Percentiles rank a stretch among this genome's conserved stretches.
These are phyloP conservation scores for Cytospora piceicola DNA, from an alignment of 2,329 filamentous ascomycete species.

Conservation along the genomic window DNA sequence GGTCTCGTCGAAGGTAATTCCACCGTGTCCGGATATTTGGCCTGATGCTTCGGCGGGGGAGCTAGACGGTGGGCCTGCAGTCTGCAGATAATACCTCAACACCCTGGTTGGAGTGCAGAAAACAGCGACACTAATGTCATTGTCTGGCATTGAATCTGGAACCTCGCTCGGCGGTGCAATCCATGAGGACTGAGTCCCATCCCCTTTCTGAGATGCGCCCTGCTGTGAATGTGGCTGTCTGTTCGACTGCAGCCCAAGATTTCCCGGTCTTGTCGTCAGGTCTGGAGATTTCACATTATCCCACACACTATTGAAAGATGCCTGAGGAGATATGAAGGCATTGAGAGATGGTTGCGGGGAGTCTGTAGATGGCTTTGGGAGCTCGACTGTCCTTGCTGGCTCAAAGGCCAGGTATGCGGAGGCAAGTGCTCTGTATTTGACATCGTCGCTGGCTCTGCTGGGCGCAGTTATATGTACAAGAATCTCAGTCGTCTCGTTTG, in stretches of 20 bases:
- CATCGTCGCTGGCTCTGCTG: constrained; percentile 52
- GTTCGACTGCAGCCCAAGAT: neutral
- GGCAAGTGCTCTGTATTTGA: constrained; percentile 53
- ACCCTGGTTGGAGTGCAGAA: constrained; percentile 55
- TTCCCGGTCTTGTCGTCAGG: constrained; percentile 21
- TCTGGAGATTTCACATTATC: constrained; percentile 38
- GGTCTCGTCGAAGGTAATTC: neutral
- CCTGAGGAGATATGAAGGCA: constrained; percentile 33
- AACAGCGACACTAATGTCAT: constrained; percentile 37
- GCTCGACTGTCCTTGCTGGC: constrained; percentile 35
- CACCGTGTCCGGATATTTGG: neutral
- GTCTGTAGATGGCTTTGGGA: constrained; percentile 9
- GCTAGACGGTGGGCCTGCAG: constrained; percentile 38
- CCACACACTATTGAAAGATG: constrained; percentile 40
- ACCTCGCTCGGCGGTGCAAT: constrained; percentile 54
- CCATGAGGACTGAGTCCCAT: constrained; percentile 44
- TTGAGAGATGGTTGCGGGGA: neutral
- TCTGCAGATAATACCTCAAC: constrained; percentile 53
- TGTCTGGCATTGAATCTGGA: constrained; percentile 57
- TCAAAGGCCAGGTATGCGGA: constrained; percentile 55
- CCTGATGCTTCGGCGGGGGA: constrained; percentile 25
- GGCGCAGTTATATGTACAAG: constrained; percentile 60
- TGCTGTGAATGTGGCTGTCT: neutral
- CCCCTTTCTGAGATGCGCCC: constrained; percentile 3
- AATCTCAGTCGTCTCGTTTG: constrained; percentile 53